phyloP scores from a whole-genome alignment of 1,284 basidiomycete species.

The Ceratobasidium sp. region DNA sequence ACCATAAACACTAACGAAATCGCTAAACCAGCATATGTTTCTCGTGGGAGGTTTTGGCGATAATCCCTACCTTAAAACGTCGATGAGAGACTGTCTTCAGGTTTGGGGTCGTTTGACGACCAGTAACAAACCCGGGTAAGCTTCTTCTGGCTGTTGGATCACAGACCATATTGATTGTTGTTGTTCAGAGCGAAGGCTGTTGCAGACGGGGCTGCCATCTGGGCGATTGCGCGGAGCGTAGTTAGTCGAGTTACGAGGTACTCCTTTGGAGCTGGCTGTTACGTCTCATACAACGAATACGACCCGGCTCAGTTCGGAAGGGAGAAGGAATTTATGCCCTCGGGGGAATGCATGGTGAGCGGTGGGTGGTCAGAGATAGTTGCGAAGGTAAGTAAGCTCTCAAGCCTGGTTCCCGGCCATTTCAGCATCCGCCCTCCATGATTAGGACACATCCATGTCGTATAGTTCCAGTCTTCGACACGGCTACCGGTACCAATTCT shows the following conservation, averaged over 20 bases:
- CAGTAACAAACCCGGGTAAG: constrained; percentile 3
- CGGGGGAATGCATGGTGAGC: neutral
- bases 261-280: neutral
- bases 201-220: constrained; percentile 36
- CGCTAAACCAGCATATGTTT: constrained; percentile 3
- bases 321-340: neutral
- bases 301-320: neutral
- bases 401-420: too few species aligned
- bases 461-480: neutral
- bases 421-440: neutral
- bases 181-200: constrained; percentile 18
- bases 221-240: neutral
- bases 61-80: constrained; percentile 8
- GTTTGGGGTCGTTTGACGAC: neutral
- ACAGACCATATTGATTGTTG: neutral
- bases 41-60: constrained; percentile 44
- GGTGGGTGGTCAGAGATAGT: constrained; percentile 23
- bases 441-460: neutral
- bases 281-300: neutral
- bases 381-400: neutral
- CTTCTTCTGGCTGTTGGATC: neutral
- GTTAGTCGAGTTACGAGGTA: constrained; percentile 8
- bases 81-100: neutral
- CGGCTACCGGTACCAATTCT: neutral
- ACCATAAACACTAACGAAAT: neutral